phyloP scores from a whole-genome alignment of 2,329 filamentous ascomycete species.

The Balansia obtecta region DNA sequence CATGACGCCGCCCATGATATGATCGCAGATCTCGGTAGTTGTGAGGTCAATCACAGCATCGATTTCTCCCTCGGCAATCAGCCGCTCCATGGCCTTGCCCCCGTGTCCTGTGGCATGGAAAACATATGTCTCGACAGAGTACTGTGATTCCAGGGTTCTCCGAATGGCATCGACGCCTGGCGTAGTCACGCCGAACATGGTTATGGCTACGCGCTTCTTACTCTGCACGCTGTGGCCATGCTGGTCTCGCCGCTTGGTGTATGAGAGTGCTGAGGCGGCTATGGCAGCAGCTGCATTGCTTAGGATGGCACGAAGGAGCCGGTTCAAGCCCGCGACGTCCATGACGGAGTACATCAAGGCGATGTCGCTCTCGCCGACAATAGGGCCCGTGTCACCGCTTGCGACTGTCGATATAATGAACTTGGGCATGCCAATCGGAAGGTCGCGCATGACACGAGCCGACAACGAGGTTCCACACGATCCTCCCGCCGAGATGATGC shows the following conservation, averaged over 20 bases:
- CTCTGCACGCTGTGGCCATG: not conserved
- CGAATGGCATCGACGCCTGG: conserved; percentile 47
- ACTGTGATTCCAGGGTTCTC: conserved; percentile 30
- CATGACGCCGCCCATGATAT: conserved; percentile 50
- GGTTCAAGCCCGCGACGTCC: conserved; percentile 55
- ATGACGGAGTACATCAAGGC: conserved; percentile 61
- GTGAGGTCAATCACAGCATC: conserved; percentile 60
- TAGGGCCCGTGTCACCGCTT: conserved; percentile 49
- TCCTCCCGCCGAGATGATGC: conserved; percentile 47
- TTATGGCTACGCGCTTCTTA: conserved; percentile 46
- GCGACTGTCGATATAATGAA: conserved; percentile 59
- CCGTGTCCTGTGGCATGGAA: conserved; percentile 62
- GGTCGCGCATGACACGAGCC: conserved; percentile 45
- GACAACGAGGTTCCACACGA: conserved; percentile 50
- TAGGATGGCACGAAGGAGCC: conserved; percentile 43
- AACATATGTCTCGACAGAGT: conserved; percentile 44
- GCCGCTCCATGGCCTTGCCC: conserved; percentile 55
- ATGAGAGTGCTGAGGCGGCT: conserved; percentile 41
- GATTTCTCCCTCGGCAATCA: conserved; percentile 43
- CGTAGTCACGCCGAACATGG: conserved; percentile 67
- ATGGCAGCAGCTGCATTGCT: conserved; percentile 52
- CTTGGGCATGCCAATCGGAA: conserved; percentile 57
- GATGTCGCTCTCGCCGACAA: conserved; percentile 58
- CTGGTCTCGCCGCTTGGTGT: conserved; percentile 14
- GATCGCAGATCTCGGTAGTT: conserved; percentile 55